Base-by-base conservation (phyloP, 169 alveolate species). In the Plasmodium fragile region DNA sequence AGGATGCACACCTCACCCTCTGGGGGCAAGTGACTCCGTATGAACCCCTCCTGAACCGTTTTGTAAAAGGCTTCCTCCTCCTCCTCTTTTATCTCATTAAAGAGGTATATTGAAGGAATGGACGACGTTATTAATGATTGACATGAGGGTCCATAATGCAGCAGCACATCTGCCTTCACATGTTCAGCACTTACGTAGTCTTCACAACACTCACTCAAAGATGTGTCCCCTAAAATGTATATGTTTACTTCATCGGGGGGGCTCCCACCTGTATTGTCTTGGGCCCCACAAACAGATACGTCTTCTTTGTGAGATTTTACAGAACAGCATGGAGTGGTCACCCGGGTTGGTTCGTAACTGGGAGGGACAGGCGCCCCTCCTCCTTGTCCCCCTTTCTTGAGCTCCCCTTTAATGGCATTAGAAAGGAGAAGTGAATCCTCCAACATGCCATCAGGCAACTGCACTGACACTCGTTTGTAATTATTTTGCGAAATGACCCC, bases 101-200 rank as follows among this genome's bases (percentile, higher is more conserved):
- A 89, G 65, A 89, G 45, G 34, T 89, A 55, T 5, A 89, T 34
- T 8, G 94, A 78, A 3, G 94, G 94, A 49, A 78, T 78, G 72
- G 65, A 89, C 2, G 94, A 81, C 1, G 34, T 59, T 55, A 45
- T 78, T 36, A 89, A 78, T 4, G 94, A 78, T n/a, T 89, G 89
- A 25, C 94, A 89, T 22, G 94, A 70, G 13, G 45, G 41, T 25
- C 94, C 94, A 65, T 77, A 89, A n/a, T 89, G 94, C 45, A 89
- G 41, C 28, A 89, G 71, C 55, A 89, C 49, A 78, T 89, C 94
- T 59, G 94, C 83, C 22, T 89, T 75, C 79, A 89, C 94, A 78
- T 89, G 94, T 16, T 77, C 94, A 28, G 94, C 81, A 34, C 84
- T 78, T 59, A 89, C 94, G 71, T 89, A 89, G 30, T 89, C 94